These are phyloP conservation scores for Spiraea crenata DNA, from an alignment of 331 rosid species.

Conservation along the genomic window DNA sequence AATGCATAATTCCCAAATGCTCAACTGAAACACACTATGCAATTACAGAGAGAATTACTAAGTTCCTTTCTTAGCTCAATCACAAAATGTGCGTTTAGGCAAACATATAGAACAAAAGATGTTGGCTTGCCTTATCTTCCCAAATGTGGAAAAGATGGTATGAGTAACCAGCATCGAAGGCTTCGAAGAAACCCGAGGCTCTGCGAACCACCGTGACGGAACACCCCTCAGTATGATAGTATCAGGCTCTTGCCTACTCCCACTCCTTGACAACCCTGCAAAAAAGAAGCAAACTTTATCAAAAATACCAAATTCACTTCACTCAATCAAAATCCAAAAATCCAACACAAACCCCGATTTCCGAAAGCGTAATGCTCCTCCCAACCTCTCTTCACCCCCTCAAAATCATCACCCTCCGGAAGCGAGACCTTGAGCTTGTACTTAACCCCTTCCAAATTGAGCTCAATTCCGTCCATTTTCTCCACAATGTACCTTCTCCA, in stretches of 20 bases:
- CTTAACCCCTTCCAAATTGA: slow-evolving; percentile 74
- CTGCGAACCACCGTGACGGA: slow-evolving; percentile 94
- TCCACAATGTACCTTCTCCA: slow-evolving; percentile 59
- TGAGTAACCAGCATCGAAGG: slow-evolving; percentile 94
- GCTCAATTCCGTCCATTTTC: slow-evolving; percentile 69
- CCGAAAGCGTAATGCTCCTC: slow-evolving; percentile 57
- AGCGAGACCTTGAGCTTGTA: slow-evolving; percentile 52
- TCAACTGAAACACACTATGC: background rate
- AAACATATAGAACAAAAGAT: background rate
- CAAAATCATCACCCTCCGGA: slow-evolving; percentile 62
- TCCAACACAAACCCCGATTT: slow-evolving; percentile 44
- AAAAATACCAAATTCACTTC: slow-evolving; percentile 11
- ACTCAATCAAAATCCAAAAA: background rate
- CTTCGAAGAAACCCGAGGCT: slow-evolving; percentile 90
- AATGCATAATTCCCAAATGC: background rate
- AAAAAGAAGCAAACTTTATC: background rate
- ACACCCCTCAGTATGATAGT: slow-evolving; percentile 62
- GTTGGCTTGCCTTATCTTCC: slow-evolving; percentile 64
- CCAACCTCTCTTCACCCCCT: slow-evolving; percentile 61
- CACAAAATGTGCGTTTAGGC: background rate
- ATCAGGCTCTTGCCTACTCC: slow-evolving; percentile 54
- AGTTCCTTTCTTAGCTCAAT: background rate
- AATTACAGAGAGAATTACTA: background rate
- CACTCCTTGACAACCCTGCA: slow-evolving; percentile 53
- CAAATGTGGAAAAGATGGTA: slow-evolving; percentile 85